These are phyloP conservation scores for Suhomyces terraborum DNA, from an alignment of 1,139 yeast genomes.

Conservation along the genomic window DNA sequence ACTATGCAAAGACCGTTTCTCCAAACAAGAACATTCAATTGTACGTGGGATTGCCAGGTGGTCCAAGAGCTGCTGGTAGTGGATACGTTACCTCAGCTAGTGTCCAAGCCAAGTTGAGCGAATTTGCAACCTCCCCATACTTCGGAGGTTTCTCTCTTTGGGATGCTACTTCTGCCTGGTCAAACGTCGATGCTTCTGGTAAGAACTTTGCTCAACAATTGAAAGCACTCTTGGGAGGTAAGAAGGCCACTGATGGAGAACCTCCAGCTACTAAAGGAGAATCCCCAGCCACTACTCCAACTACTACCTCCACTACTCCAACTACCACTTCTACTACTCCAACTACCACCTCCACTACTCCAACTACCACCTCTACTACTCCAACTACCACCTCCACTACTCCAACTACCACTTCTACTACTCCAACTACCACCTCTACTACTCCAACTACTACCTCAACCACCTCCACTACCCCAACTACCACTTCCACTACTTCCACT, in stretches of 20 bases:
- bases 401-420: constrained; percentile 5
- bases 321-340: constrained; percentile 7
- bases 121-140: constrained; percentile 36
- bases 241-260: constrained; percentile 9
- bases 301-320: constrained; percentile 8
- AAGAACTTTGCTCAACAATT: constrained; percentile 18
- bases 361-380: constrained; percentile 7
- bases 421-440: constrained; percentile 4
- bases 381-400: constrained; percentile 8
- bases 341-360: constrained; percentile 4
- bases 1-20: constrained; percentile 59
- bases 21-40: constrained; percentile 70
- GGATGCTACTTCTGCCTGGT: constrained; percentile 67
- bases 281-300: constrained; percentile 8
- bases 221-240: constrained; percentile 16
- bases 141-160: constrained; percentile 90
- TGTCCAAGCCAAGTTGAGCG: constrained; percentile 28
- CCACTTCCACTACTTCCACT: constrained; percentile 7
- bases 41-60: constrained; percentile 75
- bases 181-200: constrained; percentile 16
- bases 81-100: constrained; percentile 48
- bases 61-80: constrained; percentile 63
- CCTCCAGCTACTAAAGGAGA: too few relatives aligned
- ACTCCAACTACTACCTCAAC: constrained; percentile 4
- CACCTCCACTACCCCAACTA: constrained; percentile 8